These are phyloP conservation scores for Boletellus dicymbophilus DNA, from an alignment of 1,284 basidiomycete species.

Conservation along the genomic window DNA sequence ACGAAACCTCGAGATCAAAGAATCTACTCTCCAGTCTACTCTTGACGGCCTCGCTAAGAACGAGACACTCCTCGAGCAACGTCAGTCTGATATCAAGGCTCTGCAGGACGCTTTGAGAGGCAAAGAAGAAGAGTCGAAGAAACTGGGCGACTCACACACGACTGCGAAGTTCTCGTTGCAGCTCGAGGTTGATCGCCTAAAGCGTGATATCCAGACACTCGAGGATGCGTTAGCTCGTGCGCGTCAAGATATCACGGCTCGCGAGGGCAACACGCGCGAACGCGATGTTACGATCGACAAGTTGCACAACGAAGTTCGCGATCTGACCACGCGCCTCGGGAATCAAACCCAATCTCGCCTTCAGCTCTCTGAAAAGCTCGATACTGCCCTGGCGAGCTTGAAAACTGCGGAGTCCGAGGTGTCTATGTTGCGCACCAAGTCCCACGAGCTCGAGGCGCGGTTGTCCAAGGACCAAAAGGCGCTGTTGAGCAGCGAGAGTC, in stretches of 20 bases:
- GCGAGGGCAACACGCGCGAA: slow-evolving; percentile 38
- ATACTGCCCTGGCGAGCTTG: slow-evolving; percentile 59
- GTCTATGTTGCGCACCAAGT: slow-evolving; percentile 53
- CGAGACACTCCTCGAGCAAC: slow-evolving; percentile 62
- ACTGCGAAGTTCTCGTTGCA: slow-evolving; percentile 87
- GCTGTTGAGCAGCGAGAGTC: slow-evolving; percentile 69
- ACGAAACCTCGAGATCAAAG: slow-evolving; percentile 66
- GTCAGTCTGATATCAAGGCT: slow-evolving; percentile 71
- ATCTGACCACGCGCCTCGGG: slow-evolving; percentile 75
- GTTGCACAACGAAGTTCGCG: slow-evolving; percentile 77
- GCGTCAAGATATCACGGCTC: slow-evolving; percentile 68
- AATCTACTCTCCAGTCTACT: slow-evolving; percentile 61
- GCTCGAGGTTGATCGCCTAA: slow-evolving; percentile 87
- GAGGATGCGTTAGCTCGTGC: slow-evolving; percentile 82
- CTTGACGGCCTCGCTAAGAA: slow-evolving; percentile 61
- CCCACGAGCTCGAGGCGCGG: slow-evolving; percentile 79
- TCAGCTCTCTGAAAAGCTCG: slow-evolving; percentile 87
- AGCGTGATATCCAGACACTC: slow-evolving; percentile 79
- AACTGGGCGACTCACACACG: slow-evolving; percentile 71
- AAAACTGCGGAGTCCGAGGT: slow-evolving; percentile 71
- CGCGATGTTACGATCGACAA: slow-evolving; percentile 45
- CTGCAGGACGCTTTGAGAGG: slow-evolving; percentile 75
- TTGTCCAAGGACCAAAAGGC: slow-evolving; percentile 84
- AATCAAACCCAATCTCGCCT: slow-evolving; percentile 83
- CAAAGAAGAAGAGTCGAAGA: slow-evolving; percentile 62